phyloP scores from a whole-genome alignment of 768 basidiomycete genomes.

The Russula griseocarnosa region DNA sequence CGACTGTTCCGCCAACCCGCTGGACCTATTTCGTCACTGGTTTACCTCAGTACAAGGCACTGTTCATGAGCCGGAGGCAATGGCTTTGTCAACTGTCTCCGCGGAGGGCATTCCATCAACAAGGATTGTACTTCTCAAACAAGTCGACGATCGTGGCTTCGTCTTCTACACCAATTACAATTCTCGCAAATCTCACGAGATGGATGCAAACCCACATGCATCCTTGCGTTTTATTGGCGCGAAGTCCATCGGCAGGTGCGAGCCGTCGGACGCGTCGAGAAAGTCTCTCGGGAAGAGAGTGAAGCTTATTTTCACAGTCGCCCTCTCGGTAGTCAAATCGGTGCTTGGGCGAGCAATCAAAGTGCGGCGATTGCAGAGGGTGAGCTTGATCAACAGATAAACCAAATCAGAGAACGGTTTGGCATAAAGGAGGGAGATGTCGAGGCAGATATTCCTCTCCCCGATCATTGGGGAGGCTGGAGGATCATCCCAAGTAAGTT shows the following conservation, averaged over 20 bases:
- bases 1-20: conserved; percentile 60
- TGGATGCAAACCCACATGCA: conserved; percentile 71
- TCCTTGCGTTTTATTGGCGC: conserved; percentile 90
- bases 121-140: conserved; percentile 87
- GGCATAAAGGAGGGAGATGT: conserved; percentile 40
- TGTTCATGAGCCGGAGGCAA: conserved; percentile 86
- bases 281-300: conserved; percentile 65
- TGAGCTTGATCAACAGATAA: conserved; percentile 58
- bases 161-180: conserved; percentile 97
- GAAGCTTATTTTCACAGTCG: conserved; percentile 78
- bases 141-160: conserved; percentile 85
- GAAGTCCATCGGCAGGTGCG: conserved; percentile 79
- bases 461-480: conserved; percentile 97
- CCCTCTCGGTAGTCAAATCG: conserved; percentile 79
- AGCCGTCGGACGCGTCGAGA: conserved; percentile 82
- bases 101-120: conserved; percentile 74
- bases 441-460: conserved; percentile 60
- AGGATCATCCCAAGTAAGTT: conserved; percentile 79
- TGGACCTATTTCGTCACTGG: conserved; percentile 86
- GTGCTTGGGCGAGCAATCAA: conserved; percentile 93
- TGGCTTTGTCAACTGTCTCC: conserved; percentile 75
- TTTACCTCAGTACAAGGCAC: conserved; percentile 63
- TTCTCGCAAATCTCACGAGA: conserved; percentile 85
- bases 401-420: conserved; percentile 57
- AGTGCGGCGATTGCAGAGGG: conserved; percentile 73